Evolutionary conservation across 768 basidiomycete species (phyloP).

Genomic region (Trametes gibbosa): DNA sequence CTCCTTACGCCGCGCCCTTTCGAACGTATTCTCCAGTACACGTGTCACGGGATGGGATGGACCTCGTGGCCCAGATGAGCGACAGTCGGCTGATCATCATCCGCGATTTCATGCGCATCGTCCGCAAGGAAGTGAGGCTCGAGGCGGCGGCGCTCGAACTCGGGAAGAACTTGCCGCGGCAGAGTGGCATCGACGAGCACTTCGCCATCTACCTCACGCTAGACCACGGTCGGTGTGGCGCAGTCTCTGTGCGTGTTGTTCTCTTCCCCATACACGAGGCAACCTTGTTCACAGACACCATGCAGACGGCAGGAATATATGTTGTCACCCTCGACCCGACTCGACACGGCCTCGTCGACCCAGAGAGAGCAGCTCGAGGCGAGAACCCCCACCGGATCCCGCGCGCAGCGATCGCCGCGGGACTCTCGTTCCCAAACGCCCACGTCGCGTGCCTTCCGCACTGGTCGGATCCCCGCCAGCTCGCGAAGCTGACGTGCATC

Average conservation of each 20-base stretch:
- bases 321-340: conserved; percentile 25
- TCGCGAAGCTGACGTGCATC: conserved; percentile 25
- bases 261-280: not conserved
- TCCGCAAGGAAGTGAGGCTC: conserved; percentile 22
- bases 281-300: not conserved
- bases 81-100: conserved; percentile 30
- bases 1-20: not conserved
- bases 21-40: conserved; percentile 27
- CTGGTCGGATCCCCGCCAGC: conserved; percentile 17
- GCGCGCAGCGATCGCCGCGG: conserved; percentile 1
- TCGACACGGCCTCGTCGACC: conserved; percentile 18
- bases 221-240: conserved; percentile 27
- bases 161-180: conserved; percentile 12
- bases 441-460: conserved; percentile 19
- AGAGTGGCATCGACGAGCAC: conserved; percentile 3
- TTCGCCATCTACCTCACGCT: conserved; percentile 29
- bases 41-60: conserved; percentile 35
- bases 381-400: conserved; percentile 7
- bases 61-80: conserved; percentile 30
- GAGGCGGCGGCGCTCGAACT: conserved; percentile 21
- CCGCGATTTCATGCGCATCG: conserved; percentile 34
- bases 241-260: conserved; percentile 25
- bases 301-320: conserved; percentile 27
- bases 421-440: conserved; percentile 5
- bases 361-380: not conserved